A percentile compares a stretch with the other conserved stretches of the same genome.
Evolutionary conservation across 192 early-diverging fungal genomes (phyloP).

Genomic region (Ambispora gerdemannii): DNA sequence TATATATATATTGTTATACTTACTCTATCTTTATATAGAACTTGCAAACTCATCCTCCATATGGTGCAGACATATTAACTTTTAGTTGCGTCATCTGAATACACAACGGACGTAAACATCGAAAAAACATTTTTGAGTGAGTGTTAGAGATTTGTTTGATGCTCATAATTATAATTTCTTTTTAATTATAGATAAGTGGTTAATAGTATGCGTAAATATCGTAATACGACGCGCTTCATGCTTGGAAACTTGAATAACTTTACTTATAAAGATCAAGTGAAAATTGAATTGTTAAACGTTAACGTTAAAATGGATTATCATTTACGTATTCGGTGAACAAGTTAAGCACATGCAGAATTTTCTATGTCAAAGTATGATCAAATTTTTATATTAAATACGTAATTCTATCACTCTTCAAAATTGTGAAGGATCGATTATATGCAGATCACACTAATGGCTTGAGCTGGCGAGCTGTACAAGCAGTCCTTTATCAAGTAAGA

Average conservation of each 20-base stretch:
- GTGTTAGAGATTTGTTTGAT: constrained; percentile 1
- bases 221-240: constrained; percentile 74
- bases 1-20: too few relatives aligned
- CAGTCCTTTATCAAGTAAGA: constrained; percentile 59
- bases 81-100: constrained; percentile 73
- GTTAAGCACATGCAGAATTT: constrained; percentile 61
- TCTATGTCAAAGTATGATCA: constrained; percentile 64
- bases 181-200: constrained; percentile 47
- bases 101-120: constrained; percentile 69
- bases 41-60: constrained; percentile 63
- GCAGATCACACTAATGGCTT: constrained; percentile 43
- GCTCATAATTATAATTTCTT: not conserved
- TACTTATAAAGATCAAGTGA: constrained; percentile 37
- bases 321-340: constrained; percentile 36
- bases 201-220: constrained; percentile 71
- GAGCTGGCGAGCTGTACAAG: constrained; percentile 60
- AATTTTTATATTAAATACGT: constrained; percentile 81
- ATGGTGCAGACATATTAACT: constrained; percentile 71
- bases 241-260: constrained; percentile 70
- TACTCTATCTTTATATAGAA: constrained; percentile 40
- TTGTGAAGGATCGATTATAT: constrained; percentile 77
- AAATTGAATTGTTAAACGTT: constrained; percentile 47
- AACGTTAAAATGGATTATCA: not conserved
- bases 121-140: constrained; percentile 59
- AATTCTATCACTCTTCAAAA: too few relatives aligned